Percentiles rank a stretch among this genome's conserved stretches.
Evolutionary conservation across 2,329 filamentous ascomycete genomes (phyloP).

Genomic region (Capronia americana): DNA sequence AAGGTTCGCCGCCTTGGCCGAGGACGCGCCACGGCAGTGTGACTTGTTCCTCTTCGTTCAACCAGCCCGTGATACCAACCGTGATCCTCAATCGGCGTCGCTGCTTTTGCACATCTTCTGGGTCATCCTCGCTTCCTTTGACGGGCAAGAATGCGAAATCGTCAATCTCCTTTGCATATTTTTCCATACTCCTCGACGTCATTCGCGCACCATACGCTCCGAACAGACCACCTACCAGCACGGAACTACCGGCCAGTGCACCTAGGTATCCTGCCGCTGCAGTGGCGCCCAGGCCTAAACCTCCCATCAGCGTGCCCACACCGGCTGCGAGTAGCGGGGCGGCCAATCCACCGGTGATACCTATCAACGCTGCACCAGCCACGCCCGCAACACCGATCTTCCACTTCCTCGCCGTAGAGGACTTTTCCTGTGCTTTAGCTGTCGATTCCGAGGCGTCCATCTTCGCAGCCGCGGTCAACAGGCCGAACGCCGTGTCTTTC

Average conservation of each 20-base stretch:
- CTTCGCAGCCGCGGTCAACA: slow-evolving; percentile 70
- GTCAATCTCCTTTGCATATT: slow-evolving; percentile 75
- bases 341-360: slow-evolving; percentile 75
- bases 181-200: slow-evolving; percentile 77
- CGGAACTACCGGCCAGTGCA: slow-evolving; percentile 69
- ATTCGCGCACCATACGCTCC: slow-evolving; percentile 79
- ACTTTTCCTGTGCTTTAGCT: slow-evolving; percentile 72
- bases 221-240: slow-evolving; percentile 77
- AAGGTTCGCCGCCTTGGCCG: slow-evolving; percentile 69
- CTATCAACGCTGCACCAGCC: slow-evolving; percentile 77
- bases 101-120: slow-evolving; percentile 34
- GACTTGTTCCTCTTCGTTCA: slow-evolving; percentile 69
- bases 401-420: slow-evolving; percentile 65
- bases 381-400: slow-evolving; percentile 81
- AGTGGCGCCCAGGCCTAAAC: slow-evolving; percentile 61
- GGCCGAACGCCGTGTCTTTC: slow-evolving; percentile 70
- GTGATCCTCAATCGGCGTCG: slow-evolving; percentile 70
- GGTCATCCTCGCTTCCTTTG: slow-evolving; percentile 40
- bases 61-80: slow-evolving; percentile 78
- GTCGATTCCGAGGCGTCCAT: slow-evolving; percentile 48
- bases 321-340: slow-evolving; percentile 74
- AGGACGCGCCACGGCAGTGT: slow-evolving; percentile 73
- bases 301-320: slow-evolving; percentile 73
- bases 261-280: slow-evolving; percentile 60
- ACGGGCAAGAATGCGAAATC: slow-evolving; percentile 80